phyloP scores from a whole-genome alignment of 2,329 filamentous ascomycete species.

The Domatiomyces globalis region DNA sequence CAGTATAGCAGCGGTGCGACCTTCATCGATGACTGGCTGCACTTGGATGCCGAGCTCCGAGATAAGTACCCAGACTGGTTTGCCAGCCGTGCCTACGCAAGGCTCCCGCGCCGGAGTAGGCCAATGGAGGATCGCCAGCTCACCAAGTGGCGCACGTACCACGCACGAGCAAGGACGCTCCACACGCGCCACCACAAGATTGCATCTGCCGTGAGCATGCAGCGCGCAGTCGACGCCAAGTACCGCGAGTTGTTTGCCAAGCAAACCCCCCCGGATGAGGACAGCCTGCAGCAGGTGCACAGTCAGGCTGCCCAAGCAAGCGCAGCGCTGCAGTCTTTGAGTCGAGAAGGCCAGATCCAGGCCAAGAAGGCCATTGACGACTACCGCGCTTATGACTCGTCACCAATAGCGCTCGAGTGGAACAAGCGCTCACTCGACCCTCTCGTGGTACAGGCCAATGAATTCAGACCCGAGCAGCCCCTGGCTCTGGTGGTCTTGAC shows the following conservation, averaged over 20 bases:
- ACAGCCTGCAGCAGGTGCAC: constrained; percentile 1
- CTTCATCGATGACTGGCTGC: constrained; percentile 6
- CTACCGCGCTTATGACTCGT: constrained; percentile 9
- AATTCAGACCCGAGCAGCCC: constrained; percentile 10
- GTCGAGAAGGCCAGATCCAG: constrained; percentile 7
- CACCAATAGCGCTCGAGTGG: constrained; percentile 12
- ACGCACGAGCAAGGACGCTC: constrained; percentile 4
- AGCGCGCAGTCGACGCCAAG: constrained; percentile 5
- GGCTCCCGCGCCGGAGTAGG: background rate
- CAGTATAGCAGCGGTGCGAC: constrained; percentile 6
- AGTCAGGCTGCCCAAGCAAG: constrained; percentile 2
- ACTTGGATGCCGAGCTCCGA: constrained; percentile 5
- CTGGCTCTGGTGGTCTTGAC: constrained; percentile 35
- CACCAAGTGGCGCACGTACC: constrained; percentile 6
- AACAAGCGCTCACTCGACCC: constrained; percentile 13
- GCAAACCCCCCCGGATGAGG: background rate
- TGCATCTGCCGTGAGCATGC: constrained; percentile 7
- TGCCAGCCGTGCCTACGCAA: background rate
- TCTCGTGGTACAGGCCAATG: constrained; percentile 9
- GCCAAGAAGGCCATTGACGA: constrained; percentile 16
- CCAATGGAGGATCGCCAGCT: constrained; percentile 2
- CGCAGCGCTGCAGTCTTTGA: constrained; percentile 2
- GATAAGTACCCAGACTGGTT: constrained; percentile 5
- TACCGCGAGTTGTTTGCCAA: constrained; percentile 1
- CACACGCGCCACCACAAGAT: constrained; percentile 8